These are phyloP conservation scores for Elsinoe necatrix DNA, from an alignment of 2,329 filamentous ascomycete species.

Conservation along the genomic window DNA sequence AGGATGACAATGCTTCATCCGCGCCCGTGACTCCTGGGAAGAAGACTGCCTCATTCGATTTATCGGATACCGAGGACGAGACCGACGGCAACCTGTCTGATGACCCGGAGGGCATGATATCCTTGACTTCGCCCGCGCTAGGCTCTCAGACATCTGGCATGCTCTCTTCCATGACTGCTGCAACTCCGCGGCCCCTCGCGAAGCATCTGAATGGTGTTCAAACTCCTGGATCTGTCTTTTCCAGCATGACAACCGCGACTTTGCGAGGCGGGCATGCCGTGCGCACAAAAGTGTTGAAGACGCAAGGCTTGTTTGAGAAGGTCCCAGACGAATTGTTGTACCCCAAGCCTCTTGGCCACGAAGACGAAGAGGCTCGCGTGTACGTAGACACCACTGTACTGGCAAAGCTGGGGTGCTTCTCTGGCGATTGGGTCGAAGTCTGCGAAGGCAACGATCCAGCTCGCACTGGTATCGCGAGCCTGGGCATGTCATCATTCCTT, in stretches of 20 bases:
- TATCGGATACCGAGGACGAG: constrained; percentile 45
- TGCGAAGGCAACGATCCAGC: constrained; percentile 66
- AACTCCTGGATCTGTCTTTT: constrained; percentile 83
- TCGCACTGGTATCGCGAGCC: constrained; percentile 60
- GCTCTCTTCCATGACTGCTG: constrained; percentile 68
- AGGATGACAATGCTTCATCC: constrained; percentile 48
- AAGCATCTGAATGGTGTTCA: constrained; percentile 64
- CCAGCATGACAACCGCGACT: constrained; percentile 77
- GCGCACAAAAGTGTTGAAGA: constrained; percentile 73
- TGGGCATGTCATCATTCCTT: constrained; percentile 49
- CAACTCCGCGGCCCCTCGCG: constrained; percentile 68
- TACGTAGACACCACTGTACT: constrained; percentile 84
- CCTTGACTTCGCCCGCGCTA: constrained; percentile 69
- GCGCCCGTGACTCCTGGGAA: constrained; percentile 1
- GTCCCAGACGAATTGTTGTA: constrained; percentile 75
- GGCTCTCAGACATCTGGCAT: constrained; percentile 70
- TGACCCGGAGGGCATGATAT: constrained; percentile 92
- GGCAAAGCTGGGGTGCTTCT: constrained; percentile 89
- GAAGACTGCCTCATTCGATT: constrained; percentile 25
- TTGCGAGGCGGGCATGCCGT: constrained; percentile 59
- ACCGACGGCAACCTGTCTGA: constrained; percentile 71
- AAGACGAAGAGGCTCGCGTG: constrained; percentile 76
- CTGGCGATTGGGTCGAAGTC: constrained; percentile 89
- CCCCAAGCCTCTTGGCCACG: constrained; percentile 72
- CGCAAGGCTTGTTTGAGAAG: constrained; percentile 62